Evolutionary conservation across 2,329 filamentous ascomycete species (phyloP).

Genomic region (Dothistroma septosporum): DNA sequence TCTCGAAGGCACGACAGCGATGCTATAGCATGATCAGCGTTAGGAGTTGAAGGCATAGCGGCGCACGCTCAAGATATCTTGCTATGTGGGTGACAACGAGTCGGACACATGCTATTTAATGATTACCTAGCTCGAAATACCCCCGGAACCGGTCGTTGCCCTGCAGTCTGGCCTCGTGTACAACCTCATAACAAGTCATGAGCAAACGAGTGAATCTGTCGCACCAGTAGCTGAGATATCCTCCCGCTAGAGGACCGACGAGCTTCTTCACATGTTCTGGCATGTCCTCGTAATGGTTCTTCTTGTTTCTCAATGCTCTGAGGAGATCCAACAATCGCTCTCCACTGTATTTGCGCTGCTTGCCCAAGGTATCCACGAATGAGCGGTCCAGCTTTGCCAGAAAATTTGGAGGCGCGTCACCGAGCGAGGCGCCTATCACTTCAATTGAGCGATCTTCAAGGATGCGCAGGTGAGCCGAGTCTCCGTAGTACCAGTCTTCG

Average conservation of each 20-base stretch:
- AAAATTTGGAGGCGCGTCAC: slow-evolving; percentile 56
- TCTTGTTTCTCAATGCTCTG: slow-evolving; percentile 88
- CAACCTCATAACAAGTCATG: slow-evolving; percentile 71
- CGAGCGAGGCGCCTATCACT: slow-evolving; percentile 50
- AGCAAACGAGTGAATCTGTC: slow-evolving; percentile 72
- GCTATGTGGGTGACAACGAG: not conserved
- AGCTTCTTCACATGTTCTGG: slow-evolving; percentile 67
- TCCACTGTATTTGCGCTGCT: slow-evolving; percentile 92
- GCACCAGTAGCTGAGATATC: slow-evolving; percentile 79
- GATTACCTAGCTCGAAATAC: slow-evolving; percentile 54
- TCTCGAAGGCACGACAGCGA: too few relatives aligned
- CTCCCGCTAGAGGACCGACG: slow-evolving; percentile 69
- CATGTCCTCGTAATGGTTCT: slow-evolving; percentile 98
- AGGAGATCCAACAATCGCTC: slow-evolving; percentile 78
- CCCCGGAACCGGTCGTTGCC: slow-evolving; percentile 63
- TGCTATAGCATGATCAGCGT: not conserved
- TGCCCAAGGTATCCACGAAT: slow-evolving; percentile 85
- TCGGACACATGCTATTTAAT: slow-evolving; percentile 8
- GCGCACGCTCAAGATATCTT: too few relatives aligned
- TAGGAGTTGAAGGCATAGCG: not conserved
- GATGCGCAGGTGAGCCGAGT: slow-evolving; percentile 59
- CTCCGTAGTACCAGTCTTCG: slow-evolving; percentile 30
- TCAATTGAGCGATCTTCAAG: slow-evolving; percentile 50
- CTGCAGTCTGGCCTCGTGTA: slow-evolving; percentile 63
- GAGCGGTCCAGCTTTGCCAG: slow-evolving; percentile 68